Conservation (phyloP, 148 eudicot species). For the Heliamphora exappendiculata region DNA sequence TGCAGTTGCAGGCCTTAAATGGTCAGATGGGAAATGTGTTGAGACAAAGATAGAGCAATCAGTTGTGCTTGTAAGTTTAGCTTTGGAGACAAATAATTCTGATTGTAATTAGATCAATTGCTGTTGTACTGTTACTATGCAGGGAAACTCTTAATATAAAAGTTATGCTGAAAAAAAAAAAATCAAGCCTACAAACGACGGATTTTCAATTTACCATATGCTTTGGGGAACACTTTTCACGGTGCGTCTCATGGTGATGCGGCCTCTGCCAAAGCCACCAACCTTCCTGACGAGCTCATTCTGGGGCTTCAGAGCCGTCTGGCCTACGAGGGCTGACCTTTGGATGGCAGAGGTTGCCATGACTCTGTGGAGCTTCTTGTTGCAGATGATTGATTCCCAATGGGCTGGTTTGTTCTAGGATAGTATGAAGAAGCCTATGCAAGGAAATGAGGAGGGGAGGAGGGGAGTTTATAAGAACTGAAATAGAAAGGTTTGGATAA, state of each 20-base stretch:
- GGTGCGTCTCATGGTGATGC: constrained; percentile 22
- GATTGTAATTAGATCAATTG: too few relatives aligned
- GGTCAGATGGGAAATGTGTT: not conserved
- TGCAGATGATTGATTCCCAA: not conserved
- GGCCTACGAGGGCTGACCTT: constrained; percentile 23
- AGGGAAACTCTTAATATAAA: too few relatives aligned
- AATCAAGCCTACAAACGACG: not conserved
- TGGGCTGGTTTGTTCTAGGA: not conserved
- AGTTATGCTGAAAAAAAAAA: too few relatives aligned
- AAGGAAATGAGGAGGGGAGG: not conserved
- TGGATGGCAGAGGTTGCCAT: constrained; percentile 21
- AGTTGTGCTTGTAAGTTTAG: not conserved
- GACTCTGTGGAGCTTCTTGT: not conserved
- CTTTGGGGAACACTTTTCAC: constrained; percentile 30
- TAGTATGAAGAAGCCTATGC: constrained; percentile 2
- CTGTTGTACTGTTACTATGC: too few relatives aligned
- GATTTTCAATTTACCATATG: constrained; percentile 21
- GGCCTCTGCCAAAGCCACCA: constrained; percentile 21
- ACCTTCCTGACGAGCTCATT: constrained; percentile 21
- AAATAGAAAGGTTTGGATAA: constrained; percentile 38
- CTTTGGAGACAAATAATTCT: not conserved
- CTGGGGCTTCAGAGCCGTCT: constrained; percentile 16
- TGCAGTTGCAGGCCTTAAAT: not conserved
- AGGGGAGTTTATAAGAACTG: constrained; percentile 4
- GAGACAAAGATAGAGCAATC: not conserved